Evolutionary conservation across 495 filamentous ascomycete genomes (phyloP), one percentile per base, ranked within the genome.

Genomic region (Cryomyces antarcticus): DNA sequence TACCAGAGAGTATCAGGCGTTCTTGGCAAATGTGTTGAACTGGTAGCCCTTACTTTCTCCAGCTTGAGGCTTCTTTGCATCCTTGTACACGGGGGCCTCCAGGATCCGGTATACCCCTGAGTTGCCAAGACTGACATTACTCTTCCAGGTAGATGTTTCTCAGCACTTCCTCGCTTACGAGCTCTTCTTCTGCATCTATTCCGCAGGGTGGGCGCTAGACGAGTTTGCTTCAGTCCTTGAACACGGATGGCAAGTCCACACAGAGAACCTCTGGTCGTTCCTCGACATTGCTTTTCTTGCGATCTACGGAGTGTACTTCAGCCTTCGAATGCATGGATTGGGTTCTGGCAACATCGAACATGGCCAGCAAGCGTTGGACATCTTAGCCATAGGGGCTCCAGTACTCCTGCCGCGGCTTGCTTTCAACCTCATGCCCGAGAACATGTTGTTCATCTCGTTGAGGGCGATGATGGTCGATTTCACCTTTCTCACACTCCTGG

Each of bases 221-320:
- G 75, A 80, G 49, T 72, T 78, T 53, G 78, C 77, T 7, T 76
- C 76, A 7, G 72, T 84, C 4, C 48, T 80, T 11, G 78, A 78
- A 47, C 78, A 82, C 49, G 78, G 75, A 24, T 81, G 78, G 78
- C 65, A 70, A 38, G 79, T 82, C 5, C 80, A 82, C 52, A 80
- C 77, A 5, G 75, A 84, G 50, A 80, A 82, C 49, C 65, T 84
- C 13, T 84, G 78, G 78, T 78, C 78, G 0, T 84, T 84, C 55
- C 67, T 84, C 10, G 78, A 84, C 49, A 67, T 79, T 30, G 72
- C 69, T 13, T 84, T 82, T 52, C 64, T 69, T 24, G 17, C 59
- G 38, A 72, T 82, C 27, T 82, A 77, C 52, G 57, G 62, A 46
- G 49, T 62, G 43, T 84, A 82, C 52, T 54, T 80, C 7, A 41